Evolutionary conservation across 2,329 filamentous ascomycete species (phyloP).

Genomic region (Aspergillus awamori): DNA sequence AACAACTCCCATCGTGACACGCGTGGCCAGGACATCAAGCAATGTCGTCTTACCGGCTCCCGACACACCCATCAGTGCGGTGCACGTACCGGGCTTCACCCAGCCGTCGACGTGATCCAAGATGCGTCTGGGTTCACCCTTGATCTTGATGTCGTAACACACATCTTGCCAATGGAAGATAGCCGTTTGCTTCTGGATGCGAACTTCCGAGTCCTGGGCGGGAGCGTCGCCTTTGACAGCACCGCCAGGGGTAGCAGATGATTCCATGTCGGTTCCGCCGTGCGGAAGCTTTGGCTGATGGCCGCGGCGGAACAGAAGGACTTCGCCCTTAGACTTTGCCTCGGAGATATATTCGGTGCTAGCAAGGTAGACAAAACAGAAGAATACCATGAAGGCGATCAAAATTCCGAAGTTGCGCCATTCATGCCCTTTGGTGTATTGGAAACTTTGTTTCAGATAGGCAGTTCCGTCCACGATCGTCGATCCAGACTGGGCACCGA

Average conservation of each 20-base stretch:
- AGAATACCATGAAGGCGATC: conserved; percentile 62
- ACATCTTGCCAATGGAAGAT: conserved; percentile 86
- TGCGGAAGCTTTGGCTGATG: conserved; percentile 5
- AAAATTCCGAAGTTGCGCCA: conserved; percentile 73
- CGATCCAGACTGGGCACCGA: conserved; percentile 60
- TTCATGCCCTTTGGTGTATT: conserved; percentile 60
- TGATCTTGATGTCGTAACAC: conserved; percentile 80
- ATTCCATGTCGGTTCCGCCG: conserved; percentile 5
- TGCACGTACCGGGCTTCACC: conserved; percentile 89
- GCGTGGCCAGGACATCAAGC: conserved; percentile 84
- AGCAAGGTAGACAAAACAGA: conserved; percentile 60
- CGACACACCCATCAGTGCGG: conserved; percentile 85
- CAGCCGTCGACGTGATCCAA: conserved; percentile 85
- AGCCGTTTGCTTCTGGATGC: conserved; percentile 67
- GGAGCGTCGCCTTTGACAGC: conserved; percentile 35
- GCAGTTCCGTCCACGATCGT: conserved; percentile 59
- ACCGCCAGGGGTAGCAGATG: neutral
- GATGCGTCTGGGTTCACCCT: conserved; percentile 71
- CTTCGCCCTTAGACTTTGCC: conserved; percentile 73
- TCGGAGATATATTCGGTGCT: conserved; percentile 49
- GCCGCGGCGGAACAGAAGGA: conserved; percentile 69
- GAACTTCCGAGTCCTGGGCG: conserved; percentile 29
- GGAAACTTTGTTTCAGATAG: conserved; percentile 58
- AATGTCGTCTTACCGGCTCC: conserved; percentile 92
- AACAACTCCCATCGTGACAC: conserved; percentile 85